Evolutionary conservation across 768 basidiomycete species (phyloP).

Genomic region (Crassisporium funariophilum): DNA sequence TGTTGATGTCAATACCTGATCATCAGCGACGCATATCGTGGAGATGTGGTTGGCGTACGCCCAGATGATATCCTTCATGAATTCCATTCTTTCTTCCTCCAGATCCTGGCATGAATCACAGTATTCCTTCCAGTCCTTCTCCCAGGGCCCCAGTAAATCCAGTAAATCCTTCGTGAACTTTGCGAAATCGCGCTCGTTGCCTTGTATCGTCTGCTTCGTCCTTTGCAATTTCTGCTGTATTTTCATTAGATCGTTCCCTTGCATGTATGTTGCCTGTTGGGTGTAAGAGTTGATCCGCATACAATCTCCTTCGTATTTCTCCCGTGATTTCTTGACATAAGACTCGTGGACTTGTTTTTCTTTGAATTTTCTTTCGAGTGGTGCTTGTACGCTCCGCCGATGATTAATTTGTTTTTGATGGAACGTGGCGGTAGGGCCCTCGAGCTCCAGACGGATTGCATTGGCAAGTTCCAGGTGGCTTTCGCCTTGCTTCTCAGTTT

Average conservation of each 20-base stretch:
- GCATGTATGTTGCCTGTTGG: conserved; percentile 79
- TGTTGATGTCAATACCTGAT: conserved; percentile 67
- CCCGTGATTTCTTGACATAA: conserved; percentile 82
- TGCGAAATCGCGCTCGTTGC: conserved; percentile 88
- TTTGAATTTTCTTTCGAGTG: conserved; percentile 88
- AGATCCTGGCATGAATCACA: conserved; percentile 97
- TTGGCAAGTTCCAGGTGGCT: conserved; percentile 73
- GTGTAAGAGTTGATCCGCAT: conserved; percentile 88
- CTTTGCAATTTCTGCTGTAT: conserved; percentile 81
- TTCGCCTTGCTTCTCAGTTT: conserved; percentile 80
- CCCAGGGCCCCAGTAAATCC: conserved; percentile 82
- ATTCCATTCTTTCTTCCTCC: conserved; percentile 92
- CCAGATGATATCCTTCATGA: conserved; percentile 95
- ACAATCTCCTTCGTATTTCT: conserved; percentile 90
- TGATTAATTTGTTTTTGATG: conserved; percentile 66
- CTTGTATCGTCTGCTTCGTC: conserved; percentile 82
- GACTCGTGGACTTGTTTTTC: conserved; percentile 82
- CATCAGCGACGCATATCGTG: conserved; percentile 92
- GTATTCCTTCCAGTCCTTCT: conserved; percentile 90
- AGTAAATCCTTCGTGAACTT: conserved; percentile 76
- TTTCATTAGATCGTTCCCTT: conserved; percentile 89
- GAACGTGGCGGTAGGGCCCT: conserved; percentile 62
- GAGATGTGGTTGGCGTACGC: conserved; percentile 93
- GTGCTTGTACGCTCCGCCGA: conserved; percentile 66
- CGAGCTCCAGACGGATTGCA: conserved; percentile 72